phyloP scores from a whole-genome alignment of 2,329 filamentous ascomycete species.

The Colletotrichum sp. region DNA sequence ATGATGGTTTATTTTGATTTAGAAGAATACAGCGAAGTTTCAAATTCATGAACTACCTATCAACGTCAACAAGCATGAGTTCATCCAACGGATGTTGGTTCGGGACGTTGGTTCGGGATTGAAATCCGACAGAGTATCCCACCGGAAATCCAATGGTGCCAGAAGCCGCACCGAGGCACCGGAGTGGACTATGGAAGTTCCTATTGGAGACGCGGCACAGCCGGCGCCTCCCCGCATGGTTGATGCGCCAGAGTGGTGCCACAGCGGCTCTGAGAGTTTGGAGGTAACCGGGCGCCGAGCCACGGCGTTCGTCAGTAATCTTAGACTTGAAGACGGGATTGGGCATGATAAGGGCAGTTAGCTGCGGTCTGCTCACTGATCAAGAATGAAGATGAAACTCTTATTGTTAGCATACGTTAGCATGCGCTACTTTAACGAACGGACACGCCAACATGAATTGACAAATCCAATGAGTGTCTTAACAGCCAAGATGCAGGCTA shows the following conservation, averaged over 20 bases:
- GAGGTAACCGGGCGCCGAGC: neutral
- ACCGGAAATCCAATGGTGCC: neutral
- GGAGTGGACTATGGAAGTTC: neutral
- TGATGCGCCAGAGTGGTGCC: constrained; percentile 1
- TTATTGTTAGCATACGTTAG: rapidly evolving
- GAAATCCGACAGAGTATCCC: neutral
- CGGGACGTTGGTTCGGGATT: neutral
- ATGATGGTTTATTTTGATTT: neutral
- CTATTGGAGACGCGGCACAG: constrained; percentile 3
- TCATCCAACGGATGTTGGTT: neutral
- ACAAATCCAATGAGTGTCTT: neutral
- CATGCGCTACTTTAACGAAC: neutral
- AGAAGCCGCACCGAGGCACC: constrained; percentile 16
- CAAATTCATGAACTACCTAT: neutral
- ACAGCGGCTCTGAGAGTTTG: neutral
- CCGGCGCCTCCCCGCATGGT: neutral
- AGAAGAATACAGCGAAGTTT: neutral
- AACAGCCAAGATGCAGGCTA: neutral
- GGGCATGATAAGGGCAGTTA: neutral
- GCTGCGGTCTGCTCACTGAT: neutral
- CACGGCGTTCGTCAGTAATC: neutral
- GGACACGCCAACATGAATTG: neutral
- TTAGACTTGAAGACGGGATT: neutral
- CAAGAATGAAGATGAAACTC: neutral
- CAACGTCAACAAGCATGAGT: neutral